Evolutionary conservation across 805 yeast species (phyloP).

Genomic region (Kodamaea nitidulidarum): DNA sequence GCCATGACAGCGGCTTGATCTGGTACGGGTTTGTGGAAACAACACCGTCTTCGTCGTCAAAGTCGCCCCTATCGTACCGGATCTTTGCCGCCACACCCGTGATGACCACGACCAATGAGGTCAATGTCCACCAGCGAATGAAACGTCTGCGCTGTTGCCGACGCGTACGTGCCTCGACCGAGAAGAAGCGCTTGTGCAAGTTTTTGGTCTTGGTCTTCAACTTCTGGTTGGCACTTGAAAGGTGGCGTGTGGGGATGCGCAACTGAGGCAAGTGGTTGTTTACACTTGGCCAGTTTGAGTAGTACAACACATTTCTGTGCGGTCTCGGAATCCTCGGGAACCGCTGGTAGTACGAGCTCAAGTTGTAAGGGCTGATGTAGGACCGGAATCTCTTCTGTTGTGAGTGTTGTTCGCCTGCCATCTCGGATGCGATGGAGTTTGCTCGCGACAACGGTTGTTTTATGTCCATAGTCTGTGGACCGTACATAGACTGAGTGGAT

Average conservation of each 20-base stretch:
- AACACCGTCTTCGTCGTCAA: conserved; percentile 19
- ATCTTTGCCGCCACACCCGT: conserved; percentile 52
- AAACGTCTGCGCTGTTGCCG: conserved; percentile 39
- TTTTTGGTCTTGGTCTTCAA: conserved; percentile 33
- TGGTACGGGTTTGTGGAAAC: conserved; percentile 32
- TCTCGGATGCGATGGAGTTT: conserved; percentile 29
- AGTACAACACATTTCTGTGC: conserved; percentile 49
- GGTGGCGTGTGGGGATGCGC: conserved; percentile 26
- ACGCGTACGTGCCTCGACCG: conserved; percentile 38
- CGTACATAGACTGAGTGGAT: conserved; percentile 27
- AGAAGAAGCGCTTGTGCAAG: conserved; percentile 38
- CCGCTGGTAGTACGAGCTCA: conserved; percentile 31
- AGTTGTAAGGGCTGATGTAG: conserved; percentile 4
- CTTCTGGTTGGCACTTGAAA: conserved; percentile 36
- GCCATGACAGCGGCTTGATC: conserved; percentile 77
- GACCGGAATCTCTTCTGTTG: not conserved
- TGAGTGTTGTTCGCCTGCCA: conserved; percentile 21
- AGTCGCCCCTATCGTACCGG: conserved; percentile 33
- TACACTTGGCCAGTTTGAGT: conserved; percentile 40
- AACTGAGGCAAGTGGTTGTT: conserved; percentile 18
- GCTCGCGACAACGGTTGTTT: conserved; percentile 43
- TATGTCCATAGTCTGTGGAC: conserved; percentile 38
- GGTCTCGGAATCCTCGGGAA: conserved; percentile 58
- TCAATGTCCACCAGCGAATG: conserved; percentile 52
- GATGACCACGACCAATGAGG: conserved; percentile 49